A percentile compares a stretch with the other conserved stretches of the same genome.
Evolutionary conservation across 2,329 filamentous ascomycete species (phyloP).

Genomic region (Diaporthe nobilis): DNA sequence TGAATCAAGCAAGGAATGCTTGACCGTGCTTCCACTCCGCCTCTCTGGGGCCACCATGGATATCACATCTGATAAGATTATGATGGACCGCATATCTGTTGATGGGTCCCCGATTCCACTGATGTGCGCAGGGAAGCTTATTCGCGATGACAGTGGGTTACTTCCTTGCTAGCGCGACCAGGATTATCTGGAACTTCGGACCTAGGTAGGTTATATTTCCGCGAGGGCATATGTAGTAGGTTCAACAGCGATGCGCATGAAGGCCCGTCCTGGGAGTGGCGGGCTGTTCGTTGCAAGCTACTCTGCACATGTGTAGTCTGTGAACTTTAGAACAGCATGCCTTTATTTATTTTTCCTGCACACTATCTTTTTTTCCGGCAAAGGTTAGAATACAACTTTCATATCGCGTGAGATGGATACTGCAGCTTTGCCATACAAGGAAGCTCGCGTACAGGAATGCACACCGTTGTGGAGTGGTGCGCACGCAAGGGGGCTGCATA

Average conservation of each 20-base stretch:
- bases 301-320: background rate
- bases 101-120: background rate
- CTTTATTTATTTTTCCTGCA: background rate
- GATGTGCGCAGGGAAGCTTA: constrained; percentile 19
- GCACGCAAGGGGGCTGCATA: background rate
- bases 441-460: background rate
- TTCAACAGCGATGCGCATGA: background rate
- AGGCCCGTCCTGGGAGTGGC: background rate
- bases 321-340: background rate
- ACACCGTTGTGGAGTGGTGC: background rate
- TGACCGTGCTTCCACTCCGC: background rate
- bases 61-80: constrained; percentile 13
- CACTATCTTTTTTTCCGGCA: background rate
- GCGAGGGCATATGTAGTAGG: background rate
- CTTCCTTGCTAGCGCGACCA: background rate
- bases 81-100: constrained; percentile 18
- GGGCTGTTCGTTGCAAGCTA: background rate
- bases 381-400: background rate
- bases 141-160: background rate
- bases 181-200: background rate
- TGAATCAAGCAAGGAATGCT: background rate
- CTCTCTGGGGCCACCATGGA: background rate
- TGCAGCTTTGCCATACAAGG: background rate
- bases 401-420: too few species aligned
- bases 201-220: background rate